Percentiles rank a stretch among this genome's conserved stretches.
Conservation (phyloP, 1,284 basidiomycete genomes). For the Sanghuangporus weigelae region DNA sequence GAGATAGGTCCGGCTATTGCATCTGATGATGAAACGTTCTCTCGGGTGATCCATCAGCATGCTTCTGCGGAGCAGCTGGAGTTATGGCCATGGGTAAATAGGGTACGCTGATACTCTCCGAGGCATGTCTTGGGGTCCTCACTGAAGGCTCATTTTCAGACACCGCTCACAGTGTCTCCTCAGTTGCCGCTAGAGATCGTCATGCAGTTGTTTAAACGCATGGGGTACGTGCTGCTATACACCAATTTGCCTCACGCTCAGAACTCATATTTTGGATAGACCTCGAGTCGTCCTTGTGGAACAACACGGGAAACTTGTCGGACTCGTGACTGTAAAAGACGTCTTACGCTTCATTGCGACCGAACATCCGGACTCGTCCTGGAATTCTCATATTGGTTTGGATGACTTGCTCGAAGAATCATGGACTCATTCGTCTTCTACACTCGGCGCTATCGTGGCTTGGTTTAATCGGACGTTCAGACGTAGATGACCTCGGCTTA, state of each 20-base stretch:
- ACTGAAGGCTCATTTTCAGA: conserved; percentile 41
- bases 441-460: conserved; percentile 4
- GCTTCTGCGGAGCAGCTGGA: conserved; percentile 58
- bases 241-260: background rate
- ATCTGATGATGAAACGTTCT: conserved; percentile 61
- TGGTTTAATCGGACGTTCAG: conserved; percentile 11
- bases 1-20: conserved; percentile 49
- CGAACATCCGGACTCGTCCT: conserved; percentile 33
- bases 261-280: conserved; percentile 25
- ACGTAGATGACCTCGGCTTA: background rate
- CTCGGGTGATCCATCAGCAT: conserved; percentile 54
- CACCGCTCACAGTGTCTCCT: conserved; percentile 89
- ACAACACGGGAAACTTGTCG: conserved; percentile 75
- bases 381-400: conserved; percentile 26
- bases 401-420: conserved; percentile 31
- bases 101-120: conserved; percentile 42
- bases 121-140: background rate
- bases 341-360: conserved; percentile 79
- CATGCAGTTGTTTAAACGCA: conserved; percentile 91
- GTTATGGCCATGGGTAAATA: conserved; percentile 90
- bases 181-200: conserved; percentile 93
- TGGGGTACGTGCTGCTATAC: conserved; percentile 67
- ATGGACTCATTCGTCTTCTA: conserved; percentile 23
- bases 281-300: conserved; percentile 94
- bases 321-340: conserved; percentile 95